Evolutionary conservation across 495 filamentous ascomycete species (phyloP).

Genomic region (Aspergillus sclerotiicarbonarius): DNA sequence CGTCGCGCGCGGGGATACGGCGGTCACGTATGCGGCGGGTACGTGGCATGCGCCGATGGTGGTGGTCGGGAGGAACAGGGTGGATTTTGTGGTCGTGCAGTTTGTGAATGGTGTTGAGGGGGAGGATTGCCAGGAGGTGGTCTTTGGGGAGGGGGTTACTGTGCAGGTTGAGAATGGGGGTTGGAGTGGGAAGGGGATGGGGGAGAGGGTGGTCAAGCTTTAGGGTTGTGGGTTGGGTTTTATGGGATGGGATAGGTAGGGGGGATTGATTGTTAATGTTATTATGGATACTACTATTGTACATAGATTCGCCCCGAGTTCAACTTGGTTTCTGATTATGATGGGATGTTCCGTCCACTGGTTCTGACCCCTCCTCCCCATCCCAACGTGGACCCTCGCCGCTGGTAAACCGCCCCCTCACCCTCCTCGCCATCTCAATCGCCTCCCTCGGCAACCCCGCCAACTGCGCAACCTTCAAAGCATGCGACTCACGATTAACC

Average conservation of each 20-base stretch:
- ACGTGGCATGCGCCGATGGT: constrained; percentile 99
- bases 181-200: constrained; percentile 27
- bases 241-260: neutral
- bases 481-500: constrained; percentile 83
- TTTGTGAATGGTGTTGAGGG: constrained; percentile 77
- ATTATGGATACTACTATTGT: neutral
- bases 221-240: constrained; percentile 11
- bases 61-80: constrained; percentile 64
- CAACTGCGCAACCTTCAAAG: constrained; percentile 84
- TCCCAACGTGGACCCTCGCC: neutral
- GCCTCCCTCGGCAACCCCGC: constrained; percentile 69
- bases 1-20: constrained; percentile 71
- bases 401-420: constrained; percentile 17
- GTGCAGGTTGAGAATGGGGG: constrained; percentile 35
- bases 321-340: no score
- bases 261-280: neutral
- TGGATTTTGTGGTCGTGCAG: constrained; percentile 87
- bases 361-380: neutral
- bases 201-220: constrained; percentile 15
- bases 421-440: constrained; percentile 51
- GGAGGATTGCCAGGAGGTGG: constrained; percentile 90
- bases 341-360: neutral
- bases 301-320: no score
- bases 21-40: constrained; percentile 85
- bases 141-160: constrained; percentile 43